Conservation (phyloP, 1,284 basidiomycete species). For the Ganoderma resinaceum region DNA sequence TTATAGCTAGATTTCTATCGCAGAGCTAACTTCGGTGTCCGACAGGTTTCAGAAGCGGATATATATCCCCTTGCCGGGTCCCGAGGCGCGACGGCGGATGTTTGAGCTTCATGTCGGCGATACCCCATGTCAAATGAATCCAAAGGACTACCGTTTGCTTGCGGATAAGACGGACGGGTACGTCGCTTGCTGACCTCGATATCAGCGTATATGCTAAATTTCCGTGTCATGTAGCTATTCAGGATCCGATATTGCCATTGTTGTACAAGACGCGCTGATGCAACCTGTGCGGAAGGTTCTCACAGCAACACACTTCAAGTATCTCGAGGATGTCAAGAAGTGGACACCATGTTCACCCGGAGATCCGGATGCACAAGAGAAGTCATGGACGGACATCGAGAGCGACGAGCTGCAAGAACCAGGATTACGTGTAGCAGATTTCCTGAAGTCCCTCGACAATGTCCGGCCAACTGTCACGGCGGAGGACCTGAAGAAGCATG, state of each 20-base stretch:
- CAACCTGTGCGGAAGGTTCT: conserved; percentile 98
- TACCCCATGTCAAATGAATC: conserved; percentile 87
- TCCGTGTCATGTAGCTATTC: conserved; percentile 8
- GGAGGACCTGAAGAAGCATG: conserved; percentile 90
- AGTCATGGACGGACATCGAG: conserved; percentile 90
- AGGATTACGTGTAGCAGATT: conserved; percentile 81
- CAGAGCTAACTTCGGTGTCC: conserved; percentile 2
- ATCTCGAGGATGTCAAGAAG: conserved; percentile 52
- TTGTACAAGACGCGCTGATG: conserved; percentile 98
- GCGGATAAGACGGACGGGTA: conserved; percentile 91
- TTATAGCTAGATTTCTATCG: conserved; percentile 3
- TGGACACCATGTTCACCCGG: conserved; percentile 97
- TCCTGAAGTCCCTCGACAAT: conserved; percentile 83
- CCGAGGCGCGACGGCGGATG: conserved; percentile 94
- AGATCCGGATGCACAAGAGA: conserved; percentile 86
- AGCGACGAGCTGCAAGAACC: conserved; percentile 93
- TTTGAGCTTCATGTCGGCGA: conserved; percentile 96
- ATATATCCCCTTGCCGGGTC: conserved; percentile 96
- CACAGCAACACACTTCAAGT: conserved; percentile 95
- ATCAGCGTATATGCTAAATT: conserved; percentile 1
- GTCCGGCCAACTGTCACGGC: conserved; percentile 91
- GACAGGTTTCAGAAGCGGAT: conserved; percentile 94
- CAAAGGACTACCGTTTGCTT: conserved; percentile 83
- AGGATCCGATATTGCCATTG: conserved; percentile 85
- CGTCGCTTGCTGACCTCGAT: conserved; percentile 27